Percentiles rank a stretch among this genome's conserved stretches.
phyloP scores from a whole-genome alignment of 2,329 filamentous ascomycete species.

The Cladosporium velox region DNA sequence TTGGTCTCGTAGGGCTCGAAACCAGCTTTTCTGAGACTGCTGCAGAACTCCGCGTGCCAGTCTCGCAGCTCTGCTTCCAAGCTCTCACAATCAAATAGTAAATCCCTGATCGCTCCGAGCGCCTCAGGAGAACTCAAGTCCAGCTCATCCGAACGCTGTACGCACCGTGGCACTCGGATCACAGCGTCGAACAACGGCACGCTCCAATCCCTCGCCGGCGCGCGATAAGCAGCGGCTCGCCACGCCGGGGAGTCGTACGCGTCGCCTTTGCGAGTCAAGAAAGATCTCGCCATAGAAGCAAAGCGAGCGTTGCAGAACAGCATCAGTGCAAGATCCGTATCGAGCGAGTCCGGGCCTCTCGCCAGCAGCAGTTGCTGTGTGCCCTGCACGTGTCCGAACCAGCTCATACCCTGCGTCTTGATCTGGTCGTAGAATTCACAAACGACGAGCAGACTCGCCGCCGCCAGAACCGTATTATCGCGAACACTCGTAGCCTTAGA shows the following conservation, averaged over 20 bases:
- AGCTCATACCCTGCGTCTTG: conserved; percentile 23
- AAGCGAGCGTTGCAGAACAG: conserved; percentile 24
- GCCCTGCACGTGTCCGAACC: conserved; percentile 24
- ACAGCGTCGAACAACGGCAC: conserved; percentile 34
- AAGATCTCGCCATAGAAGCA: conserved; percentile 19
- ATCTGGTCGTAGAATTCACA: conserved; percentile 25
- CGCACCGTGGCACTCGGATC: conserved; percentile 33
- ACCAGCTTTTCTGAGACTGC: neutral
- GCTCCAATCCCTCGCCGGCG: conserved; percentile 28
- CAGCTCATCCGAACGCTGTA: conserved; percentile 32
- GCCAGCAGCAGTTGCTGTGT: conserved; percentile 20
- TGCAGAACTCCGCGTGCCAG: conserved; percentile 26
- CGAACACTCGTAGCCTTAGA: conserved; percentile 23
- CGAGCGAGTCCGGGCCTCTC: conserved; percentile 20
- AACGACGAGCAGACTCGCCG: conserved; percentile 23
- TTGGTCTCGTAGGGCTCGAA: conserved; percentile 24
- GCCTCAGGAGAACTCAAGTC: conserved; percentile 17
- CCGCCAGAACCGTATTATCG: conserved; percentile 23
- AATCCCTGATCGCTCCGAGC: conserved; percentile 23
- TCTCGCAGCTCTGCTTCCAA: conserved; percentile 29
- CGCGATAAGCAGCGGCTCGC: conserved; percentile 26
- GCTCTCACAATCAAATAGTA: conserved; percentile 27
- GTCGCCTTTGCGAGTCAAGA: conserved; percentile 20
- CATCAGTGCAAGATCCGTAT: conserved; percentile 22
- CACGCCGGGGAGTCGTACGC: conserved; percentile 22